Evolutionary conservation across 2,329 filamentous ascomycete genomes (phyloP).

Genomic region (Trichocomaceae sp.): DNA sequence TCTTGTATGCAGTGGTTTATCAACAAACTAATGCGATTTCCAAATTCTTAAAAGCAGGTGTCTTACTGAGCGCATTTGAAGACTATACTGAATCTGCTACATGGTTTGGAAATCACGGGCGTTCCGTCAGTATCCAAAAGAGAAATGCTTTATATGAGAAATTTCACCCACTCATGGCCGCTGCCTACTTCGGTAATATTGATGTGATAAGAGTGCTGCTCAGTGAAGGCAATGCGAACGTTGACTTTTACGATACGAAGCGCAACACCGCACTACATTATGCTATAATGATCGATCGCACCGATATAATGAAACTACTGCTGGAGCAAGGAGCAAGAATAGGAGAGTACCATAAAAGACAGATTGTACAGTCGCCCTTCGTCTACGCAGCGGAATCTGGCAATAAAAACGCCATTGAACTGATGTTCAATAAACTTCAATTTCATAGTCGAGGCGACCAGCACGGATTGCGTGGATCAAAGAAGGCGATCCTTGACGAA

Average conservation of each 20-base stretch:
- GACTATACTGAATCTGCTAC: neutral
- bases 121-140: neutral
- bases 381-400: neutral
- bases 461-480: neutral
- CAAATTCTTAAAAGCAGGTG: conserved; percentile 3
- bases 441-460: conserved; percentile 3
- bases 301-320: conserved; percentile 1
- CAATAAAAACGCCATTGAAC: neutral
- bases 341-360: neutral
- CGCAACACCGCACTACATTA: conserved; percentile 1
- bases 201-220: neutral
- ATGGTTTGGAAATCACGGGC: too few relatives aligned
- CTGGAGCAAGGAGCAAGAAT: conserved; percentile 6
- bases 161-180: conserved; percentile 3
- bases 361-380: neutral
- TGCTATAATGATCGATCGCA: neutral
- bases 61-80: neutral
- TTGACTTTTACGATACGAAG: neutral
- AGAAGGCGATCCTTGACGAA: neutral
- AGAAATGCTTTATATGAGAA: neutral
- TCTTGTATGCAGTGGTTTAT: neutral
- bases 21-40: neutral
- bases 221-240: neutral
- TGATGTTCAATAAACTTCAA: conserved; percentile 6
- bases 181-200: conserved; percentile 1